A percentile compares a stretch with the other conserved stretches of the same genome.
phyloP scores from a whole-genome alignment of 2,329 filamentous ascomycete genomes.

The Simplicillium aogashimaense region DNA sequence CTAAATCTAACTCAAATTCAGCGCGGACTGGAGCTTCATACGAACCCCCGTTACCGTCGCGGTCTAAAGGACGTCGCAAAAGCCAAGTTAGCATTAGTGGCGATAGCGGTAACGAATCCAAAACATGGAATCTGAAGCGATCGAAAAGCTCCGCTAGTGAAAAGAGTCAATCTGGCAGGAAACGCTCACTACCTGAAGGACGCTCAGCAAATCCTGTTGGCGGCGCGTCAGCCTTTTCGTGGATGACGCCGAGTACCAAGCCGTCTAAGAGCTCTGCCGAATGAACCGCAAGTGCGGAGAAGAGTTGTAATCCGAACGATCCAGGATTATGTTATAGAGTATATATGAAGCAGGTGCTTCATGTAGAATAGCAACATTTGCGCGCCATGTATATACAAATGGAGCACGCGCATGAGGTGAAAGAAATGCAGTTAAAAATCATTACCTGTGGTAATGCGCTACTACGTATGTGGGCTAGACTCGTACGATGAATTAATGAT shows the following conservation, averaged over 20 bases:
- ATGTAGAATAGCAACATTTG: background rate
- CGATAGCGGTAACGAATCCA: conserved; percentile 16
- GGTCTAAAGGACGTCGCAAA: conserved; percentile 43
- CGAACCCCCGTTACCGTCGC: conserved; percentile 37
- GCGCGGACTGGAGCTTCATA: conserved; percentile 40
- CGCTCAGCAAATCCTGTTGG: conserved; percentile 74
- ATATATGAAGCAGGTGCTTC: conserved; percentile 6
- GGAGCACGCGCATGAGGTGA: background rate
- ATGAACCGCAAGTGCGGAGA: too few species aligned
- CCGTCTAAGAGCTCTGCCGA: conserved; percentile 25
- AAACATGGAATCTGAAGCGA: conserved; percentile 46
- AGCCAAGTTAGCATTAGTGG: conserved; percentile 31
- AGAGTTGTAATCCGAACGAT: too few species aligned
- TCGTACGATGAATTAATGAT: too few species aligned
- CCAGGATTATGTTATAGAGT: too few species aligned
- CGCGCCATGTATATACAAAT: background rate
- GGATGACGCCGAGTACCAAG: conserved; percentile 58
- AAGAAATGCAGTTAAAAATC: background rate
- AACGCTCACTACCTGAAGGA: conserved; percentile 31
- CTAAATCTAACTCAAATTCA: conserved; percentile 50
- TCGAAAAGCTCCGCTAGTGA: conserved; percentile 32
- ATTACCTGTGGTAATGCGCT: too few species aligned
- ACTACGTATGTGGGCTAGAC: too few species aligned
- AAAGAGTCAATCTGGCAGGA: conserved; percentile 18
- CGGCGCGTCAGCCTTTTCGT: conserved; percentile 87